Base-by-base conservation (phyloP, 164 flowering plant genomes). In the Annona squamosa region DNA sequence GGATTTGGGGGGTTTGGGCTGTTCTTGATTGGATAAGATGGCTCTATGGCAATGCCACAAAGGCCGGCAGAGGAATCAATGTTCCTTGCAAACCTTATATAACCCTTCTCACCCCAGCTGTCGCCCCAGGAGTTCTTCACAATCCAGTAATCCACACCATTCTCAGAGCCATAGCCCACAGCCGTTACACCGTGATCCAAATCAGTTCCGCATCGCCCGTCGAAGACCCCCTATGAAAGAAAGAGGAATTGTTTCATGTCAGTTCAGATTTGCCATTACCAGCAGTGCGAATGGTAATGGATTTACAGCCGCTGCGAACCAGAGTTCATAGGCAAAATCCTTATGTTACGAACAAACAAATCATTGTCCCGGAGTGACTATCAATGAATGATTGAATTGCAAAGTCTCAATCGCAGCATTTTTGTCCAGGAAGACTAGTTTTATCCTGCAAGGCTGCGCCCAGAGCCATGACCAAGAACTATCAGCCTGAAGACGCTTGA, bases 51-150 rank as follows among this genome's bases (percentile, higher is more conserved):
- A 46, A 95, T 91, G 0, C 99, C 99, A 77, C 98, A 95, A 70
- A 81, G 84, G 3, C 99, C 98, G 7, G 85, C 81, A 0, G 17
- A 4, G 0, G 81, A 64, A 6, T 57, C 82, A 12, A 89, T 13
- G 61, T 90, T 91, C 26, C 98, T 88, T 77, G 88, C 88, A 92
- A 95, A 81, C 56, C 82, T 82, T 48, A 95, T 77, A 75, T 89
- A 95, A 0, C 98, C 99, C 0, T 57, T 16, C 82, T 95, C 99
- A 61, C 98, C 99, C 99, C 99, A 95, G 68, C 63, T 76, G 2
- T 45, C 48, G 47, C 98, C 99, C 99, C 99, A 95, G 44, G 99
- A 95, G 83, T 95, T 95, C 75, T 70, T 86, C 13, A 95, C 97
- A 63, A 93, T 83, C 99, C 98, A 93, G 81, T 90, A 95, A 70